Conservation (phyloP, 140 eudicot genomes). For the Flaveria floridana region DNA sequence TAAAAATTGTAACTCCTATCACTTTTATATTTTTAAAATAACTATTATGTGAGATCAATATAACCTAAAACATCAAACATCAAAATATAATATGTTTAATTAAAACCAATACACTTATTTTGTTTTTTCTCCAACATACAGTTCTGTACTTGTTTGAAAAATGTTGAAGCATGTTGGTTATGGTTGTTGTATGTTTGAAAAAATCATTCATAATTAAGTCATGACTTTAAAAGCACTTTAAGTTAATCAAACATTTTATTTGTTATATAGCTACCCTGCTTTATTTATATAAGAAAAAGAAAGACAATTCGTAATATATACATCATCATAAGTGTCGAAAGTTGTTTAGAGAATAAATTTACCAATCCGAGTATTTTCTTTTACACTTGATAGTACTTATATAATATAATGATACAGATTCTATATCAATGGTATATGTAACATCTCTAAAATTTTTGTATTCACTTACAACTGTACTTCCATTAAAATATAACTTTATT, state of each 20-base stretch:
- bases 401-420: no score
- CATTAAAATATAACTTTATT: no score
- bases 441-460: not conserved
- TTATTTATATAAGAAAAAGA: no score
- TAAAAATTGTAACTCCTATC: no score
- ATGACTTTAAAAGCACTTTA: not conserved
- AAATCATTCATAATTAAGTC: not conserved
- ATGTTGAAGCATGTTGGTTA: conserved; percentile 9
- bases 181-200: not conserved
- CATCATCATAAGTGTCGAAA: no score
- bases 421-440: no score
- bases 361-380: no score
- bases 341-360: no score
- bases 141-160: not conserved
- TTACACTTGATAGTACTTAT: no score
- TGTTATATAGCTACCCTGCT: no score
- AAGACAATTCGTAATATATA: no score
- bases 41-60: not conserved
- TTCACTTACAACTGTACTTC: no score
- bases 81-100: not conserved
- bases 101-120: not conserved
- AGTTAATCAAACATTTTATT: not conserved
- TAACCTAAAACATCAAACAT: not conserved
- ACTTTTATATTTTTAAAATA: not conserved
- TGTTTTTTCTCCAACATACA: not conserved